phyloP scores from a whole-genome alignment of 2,329 filamentous ascomycete genomes.

The Helotiales sp. region DNA sequence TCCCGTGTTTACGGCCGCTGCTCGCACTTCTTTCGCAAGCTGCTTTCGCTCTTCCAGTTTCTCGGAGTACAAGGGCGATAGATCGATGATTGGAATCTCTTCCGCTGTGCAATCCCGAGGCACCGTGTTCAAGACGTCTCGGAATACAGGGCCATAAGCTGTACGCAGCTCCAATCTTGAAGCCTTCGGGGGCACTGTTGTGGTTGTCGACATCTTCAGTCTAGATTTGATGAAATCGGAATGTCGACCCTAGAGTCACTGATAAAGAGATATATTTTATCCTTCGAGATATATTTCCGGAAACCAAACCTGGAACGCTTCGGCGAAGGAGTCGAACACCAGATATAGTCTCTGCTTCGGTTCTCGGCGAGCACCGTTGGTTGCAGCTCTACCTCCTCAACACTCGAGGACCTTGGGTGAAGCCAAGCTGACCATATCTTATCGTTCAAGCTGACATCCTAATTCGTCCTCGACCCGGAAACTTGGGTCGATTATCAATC shows the following conservation, averaged over 20 bases:
- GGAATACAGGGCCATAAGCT: slow-evolving; percentile 44
- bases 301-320: background rate
- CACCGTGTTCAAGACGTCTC: slow-evolving; percentile 42
- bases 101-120: slow-evolving; percentile 41
- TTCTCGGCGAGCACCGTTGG: slow-evolving; percentile 5
- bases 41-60: slow-evolving; percentile 38
- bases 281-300: background rate
- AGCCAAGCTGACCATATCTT: background rate
- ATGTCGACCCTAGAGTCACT: background rate
- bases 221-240: background rate
- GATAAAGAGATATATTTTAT: background rate
- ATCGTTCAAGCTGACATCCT: background rate
- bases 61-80: slow-evolving; percentile 39
- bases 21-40: slow-evolving; percentile 40
- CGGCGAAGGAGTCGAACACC: background rate
- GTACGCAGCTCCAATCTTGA: slow-evolving; percentile 46
- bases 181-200: slow-evolving; percentile 23
- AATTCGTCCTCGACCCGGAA: background rate
- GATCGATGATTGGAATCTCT: slow-evolving; percentile 49
- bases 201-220: slow-evolving; percentile 5
- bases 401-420: no score
- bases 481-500: background rate
- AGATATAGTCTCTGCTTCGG: background rate
- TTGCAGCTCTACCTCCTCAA: background rate
- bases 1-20: slow-evolving; percentile 44